Evolutionary conservation across 179 eudicot species (phyloP), one percentile per base, ranked within the genome.

Genomic region (Spinacia oleracea): DNA sequence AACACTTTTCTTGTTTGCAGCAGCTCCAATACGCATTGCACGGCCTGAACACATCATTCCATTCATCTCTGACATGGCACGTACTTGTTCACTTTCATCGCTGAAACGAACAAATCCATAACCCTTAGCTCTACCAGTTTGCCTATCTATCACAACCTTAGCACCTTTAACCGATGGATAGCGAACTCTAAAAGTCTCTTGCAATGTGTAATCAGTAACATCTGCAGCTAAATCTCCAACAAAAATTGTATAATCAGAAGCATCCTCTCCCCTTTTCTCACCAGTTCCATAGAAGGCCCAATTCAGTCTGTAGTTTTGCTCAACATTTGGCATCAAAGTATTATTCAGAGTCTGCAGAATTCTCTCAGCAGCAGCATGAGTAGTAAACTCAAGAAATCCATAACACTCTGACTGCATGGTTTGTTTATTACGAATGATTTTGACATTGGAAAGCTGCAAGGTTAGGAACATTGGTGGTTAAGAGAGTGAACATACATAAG

Each of bases 21-120:
- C 98, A 43, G 96, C 89, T 66, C 99, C 99, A 83, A 91, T 86
- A 63, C 99, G 97, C 99, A 96, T 93, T 55, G 98, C 89, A 77
- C 97, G 92, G 45, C 88, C 96, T 56, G 93, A 89, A 70, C 96
- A 90, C 71, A 87, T 81, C 81, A 79, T 86, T 50, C 98, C 97
- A 87, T 96, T 93, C 99, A 96, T 96, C 86, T 96, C 99, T 32
- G 89, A 76, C 97, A 96, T 96, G 18, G 99, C 99, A 74, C 91
- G 96, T 29, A 86, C 0, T 80, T 92, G 97, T 80, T 96, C 98
- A 77, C 86, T 83, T 84, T 96, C 99, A 84, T 96, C 99, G 14
- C 87, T 88, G 80, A 96, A 93, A 75, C 86, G 88, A 34, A 96
- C 98, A 88, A 96, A 96, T 35, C 99, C 99, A 83, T 91, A 96